Conservation (phyloP, 2,329 filamentous ascomycete species). For the Coleophoma crateriformis region DNA sequence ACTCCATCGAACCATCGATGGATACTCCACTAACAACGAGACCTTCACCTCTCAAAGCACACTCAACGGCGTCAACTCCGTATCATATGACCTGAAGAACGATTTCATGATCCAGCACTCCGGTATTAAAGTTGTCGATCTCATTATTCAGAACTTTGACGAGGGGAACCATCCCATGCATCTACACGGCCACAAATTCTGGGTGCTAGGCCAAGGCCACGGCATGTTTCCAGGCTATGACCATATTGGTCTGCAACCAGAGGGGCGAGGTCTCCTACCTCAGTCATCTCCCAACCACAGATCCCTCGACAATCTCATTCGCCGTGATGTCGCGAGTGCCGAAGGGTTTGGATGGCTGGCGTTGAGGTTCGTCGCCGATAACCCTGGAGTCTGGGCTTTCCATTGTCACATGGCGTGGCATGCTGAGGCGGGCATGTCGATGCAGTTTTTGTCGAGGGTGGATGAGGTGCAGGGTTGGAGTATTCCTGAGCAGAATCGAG, state of each 20-base stretch:
- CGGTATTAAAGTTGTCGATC: slow-evolving; percentile 56
- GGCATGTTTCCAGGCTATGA: slow-evolving; percentile 35
- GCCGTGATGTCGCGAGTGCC: slow-evolving; percentile 46
- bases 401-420: slow-evolving; percentile 58
- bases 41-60: slow-evolving; percentile 35
- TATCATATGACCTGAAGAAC: slow-evolving; percentile 34
- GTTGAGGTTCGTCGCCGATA: slow-evolving; percentile 50
- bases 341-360: slow-evolving; percentile 49
- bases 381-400: slow-evolving; percentile 51
- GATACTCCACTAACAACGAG: slow-evolving; percentile 36
- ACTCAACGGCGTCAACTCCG: slow-evolving; percentile 45
- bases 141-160: slow-evolving; percentile 74
- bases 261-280: slow-evolving; percentile 17
- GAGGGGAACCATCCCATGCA: slow-evolving; percentile 66
- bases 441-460: slow-evolving; percentile 49
- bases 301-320: slow-evolving; percentile 32
- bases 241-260: slow-evolving; percentile 29
- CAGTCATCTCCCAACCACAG: slow-evolving; percentile 9
- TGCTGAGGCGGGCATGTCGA: slow-evolving; percentile 49
- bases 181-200: slow-evolving; percentile 73
- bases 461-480: slow-evolving; percentile 37
- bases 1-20: slow-evolving; percentile 43
- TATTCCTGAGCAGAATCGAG: slow-evolving; percentile 38
- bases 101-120: slow-evolving; percentile 61
- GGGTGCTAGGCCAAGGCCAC: slow-evolving; percentile 34